Conservation (phyloP, 768 basidiomycete genomes). For the Sporobolomyces phaffii region DNA sequence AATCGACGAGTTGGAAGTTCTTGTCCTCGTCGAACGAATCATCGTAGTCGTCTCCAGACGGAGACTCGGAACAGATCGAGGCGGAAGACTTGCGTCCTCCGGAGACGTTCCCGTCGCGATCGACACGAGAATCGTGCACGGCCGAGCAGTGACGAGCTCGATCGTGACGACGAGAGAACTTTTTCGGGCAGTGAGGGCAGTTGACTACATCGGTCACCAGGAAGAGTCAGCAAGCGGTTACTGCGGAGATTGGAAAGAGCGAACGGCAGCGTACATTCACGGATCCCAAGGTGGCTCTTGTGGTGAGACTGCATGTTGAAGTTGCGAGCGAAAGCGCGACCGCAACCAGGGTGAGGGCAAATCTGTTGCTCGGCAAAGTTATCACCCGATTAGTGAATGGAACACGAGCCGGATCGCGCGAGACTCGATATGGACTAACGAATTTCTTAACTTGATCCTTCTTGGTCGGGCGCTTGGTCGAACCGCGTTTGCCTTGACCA, state of each 20-base stretch:
- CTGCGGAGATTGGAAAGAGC: neutral
- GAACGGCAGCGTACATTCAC: slow-evolving; percentile 30
- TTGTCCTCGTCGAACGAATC: neutral
- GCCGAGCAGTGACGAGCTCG: slow-evolving; percentile 40
- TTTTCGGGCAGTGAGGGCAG: slow-evolving; percentile 40
- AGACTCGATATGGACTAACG: neutral
- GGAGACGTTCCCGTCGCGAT: slow-evolving; percentile 22
- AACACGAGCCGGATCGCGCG: neutral
- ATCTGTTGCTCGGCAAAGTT: neutral
- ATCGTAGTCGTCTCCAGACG: neutral
- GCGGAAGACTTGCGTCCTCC: neutral
- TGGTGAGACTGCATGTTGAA: slow-evolving; percentile 41
- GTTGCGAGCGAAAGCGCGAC: slow-evolving; percentile 39
- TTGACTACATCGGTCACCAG: neutral
- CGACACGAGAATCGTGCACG: slow-evolving; percentile 36
- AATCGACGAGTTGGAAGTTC: neutral
- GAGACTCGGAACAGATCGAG: neutral
- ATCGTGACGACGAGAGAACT: slow-evolving; percentile 41
- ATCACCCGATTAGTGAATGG: neutral
- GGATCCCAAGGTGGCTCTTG: slow-evolving; percentile 37
- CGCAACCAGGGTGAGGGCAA: slow-evolving; percentile 39
- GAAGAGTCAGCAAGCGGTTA: neutral
- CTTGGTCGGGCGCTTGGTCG: slow-evolving; percentile 31
- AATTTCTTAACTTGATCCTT: slow-evolving; percentile 29
- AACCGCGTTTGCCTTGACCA: slow-evolving; percentile 29